Base-by-base conservation (phyloP, 2,329 filamentous ascomycete species). In the Hymenoscyphus fructigenus region DNA sequence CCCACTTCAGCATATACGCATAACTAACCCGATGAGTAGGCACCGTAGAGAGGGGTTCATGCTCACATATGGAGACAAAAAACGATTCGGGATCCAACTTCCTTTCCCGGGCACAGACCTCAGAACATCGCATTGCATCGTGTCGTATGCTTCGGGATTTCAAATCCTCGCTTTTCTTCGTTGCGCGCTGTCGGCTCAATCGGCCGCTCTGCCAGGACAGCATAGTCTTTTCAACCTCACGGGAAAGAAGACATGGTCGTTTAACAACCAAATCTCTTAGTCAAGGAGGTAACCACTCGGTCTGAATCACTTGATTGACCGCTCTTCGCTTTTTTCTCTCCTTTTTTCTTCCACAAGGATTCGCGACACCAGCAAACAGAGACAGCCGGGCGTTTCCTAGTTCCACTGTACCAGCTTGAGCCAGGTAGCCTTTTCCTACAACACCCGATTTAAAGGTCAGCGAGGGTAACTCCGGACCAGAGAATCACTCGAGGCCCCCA, bases 371-470 rank as follows among this genome's bases (percentile, higher is more conserved):
- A 38, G 34, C 34, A 14, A 38, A 5, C 4, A 38, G 14, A 38
- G 36, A 2, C 36, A 38, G 47, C 20, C 47, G 47, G 47, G 20
- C 23, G 20, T 26, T 53, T 28, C 47, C 47, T 53, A 53, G 47
- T 53, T 53, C 47, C 47, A 53, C 47, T 1, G 20, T 23, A 23
- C 44, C 44, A 47, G 28, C 3, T 29, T 32, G 29, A 4, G 29
- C 29, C 29, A 32, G 15, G 41, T n/a, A 17, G 47, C 47, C 23
- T 23, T 34, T 56, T 57, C 60, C 60, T 56, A 61, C 23, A 56
- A 38, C 60, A 56, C 60, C 60, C 60, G 60, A 61, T 17, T 36
- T 15, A 56, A 26, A 29, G 47, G 20, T 6, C 34, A 38, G 44
- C 44, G 44, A 50, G 44, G 44, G 44, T 53, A 14, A 53, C 47